These are phyloP conservation scores for Tolypocladium tropicale DNA, from an alignment of 2,329 filamentous ascomycete genomes.

Conservation along the genomic window DNA sequence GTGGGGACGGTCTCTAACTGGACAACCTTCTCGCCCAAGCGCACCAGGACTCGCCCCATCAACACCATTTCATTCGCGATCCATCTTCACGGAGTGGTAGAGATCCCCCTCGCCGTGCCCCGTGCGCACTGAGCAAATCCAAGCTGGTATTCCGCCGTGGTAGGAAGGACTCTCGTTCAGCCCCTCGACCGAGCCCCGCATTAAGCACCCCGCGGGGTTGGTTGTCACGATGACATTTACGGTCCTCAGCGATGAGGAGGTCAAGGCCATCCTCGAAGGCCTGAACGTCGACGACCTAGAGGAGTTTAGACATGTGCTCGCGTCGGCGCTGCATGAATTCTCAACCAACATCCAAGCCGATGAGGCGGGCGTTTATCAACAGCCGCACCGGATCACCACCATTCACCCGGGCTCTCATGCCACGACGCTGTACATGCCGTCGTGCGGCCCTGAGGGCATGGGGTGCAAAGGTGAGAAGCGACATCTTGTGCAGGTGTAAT, in stretches of 20 bases:
- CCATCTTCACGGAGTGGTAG: not conserved
- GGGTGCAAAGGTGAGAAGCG: constrained; percentile 51
- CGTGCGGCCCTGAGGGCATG: constrained; percentile 50
- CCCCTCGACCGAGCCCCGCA: not conserved
- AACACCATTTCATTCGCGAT: not conserved
- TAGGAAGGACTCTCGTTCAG: not conserved
- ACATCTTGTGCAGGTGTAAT: not conserved
- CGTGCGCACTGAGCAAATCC: not conserved
- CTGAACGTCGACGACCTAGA: constrained; percentile 43
- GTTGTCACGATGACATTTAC: constrained; percentile 42
- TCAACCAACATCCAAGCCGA: constrained; percentile 42
- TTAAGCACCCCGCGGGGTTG: not conserved
- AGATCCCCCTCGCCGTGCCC: not conserved
- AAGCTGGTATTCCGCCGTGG: not conserved
- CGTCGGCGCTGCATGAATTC: constrained; percentile 48
- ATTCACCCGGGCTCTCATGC: constrained; percentile 36
- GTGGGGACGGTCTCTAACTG: not conserved
- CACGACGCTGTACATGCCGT: constrained; percentile 67
- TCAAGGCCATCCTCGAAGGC: constrained; percentile 41
- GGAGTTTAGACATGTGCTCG: constrained; percentile 37
- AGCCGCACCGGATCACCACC: constrained; percentile 43
- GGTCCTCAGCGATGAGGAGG: constrained; percentile 47
- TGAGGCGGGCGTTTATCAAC: constrained; percentile 36
- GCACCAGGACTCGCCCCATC: not conserved
- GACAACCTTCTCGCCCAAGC: not conserved